Percentiles rank a stretch among this genome's conserved stretches.
Evolutionary conservation across 129 eudicot genomes (phyloP).

Genomic region (Helianthus tuberosus): DNA sequence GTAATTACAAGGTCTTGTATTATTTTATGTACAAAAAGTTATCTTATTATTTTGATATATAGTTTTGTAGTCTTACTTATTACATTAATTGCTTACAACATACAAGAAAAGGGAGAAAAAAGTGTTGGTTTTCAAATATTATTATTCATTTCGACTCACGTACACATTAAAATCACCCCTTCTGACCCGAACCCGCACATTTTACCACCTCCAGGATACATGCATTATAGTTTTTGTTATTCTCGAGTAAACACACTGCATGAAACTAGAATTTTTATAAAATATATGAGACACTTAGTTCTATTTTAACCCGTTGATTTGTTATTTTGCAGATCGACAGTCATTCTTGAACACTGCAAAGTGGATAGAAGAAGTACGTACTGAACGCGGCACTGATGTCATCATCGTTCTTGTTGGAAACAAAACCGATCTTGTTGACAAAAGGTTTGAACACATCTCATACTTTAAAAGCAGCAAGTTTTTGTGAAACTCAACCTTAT

Average conservation of each 20-base stretch:
- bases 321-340: conserved; percentile 64
- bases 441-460: conserved; percentile 55
- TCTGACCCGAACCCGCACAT: not conserved
- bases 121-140: not conserved
- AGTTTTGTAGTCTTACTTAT: not conserved
- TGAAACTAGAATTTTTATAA: not conserved
- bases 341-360: conserved; percentile 86
- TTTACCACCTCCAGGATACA: not conserved
- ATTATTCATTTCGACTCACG: too few relatives aligned
- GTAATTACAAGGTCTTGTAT: not conserved
- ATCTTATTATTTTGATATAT: too few relatives aligned
- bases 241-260: too few relatives aligned
- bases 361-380: conserved; percentile 94
- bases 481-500: not conserved
- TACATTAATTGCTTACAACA: not conserved
- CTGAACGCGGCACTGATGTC: conserved; percentile 83
- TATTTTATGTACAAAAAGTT: too few relatives aligned
- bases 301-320: not conserved
- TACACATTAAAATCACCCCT: too few relatives aligned
- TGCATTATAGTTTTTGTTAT: not conserved
- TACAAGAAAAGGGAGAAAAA: not conserved
- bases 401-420: conserved; percentile 93
- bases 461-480: not conserved
- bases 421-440: conserved; percentile 94
- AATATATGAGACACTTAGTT: not conserved